A percentile compares a stretch with the other conserved stretches of the same genome.
These are phyloP conservation scores for Calonectria hawksworthii DNA, from an alignment of 2,329 filamentous ascomycete species.

Conservation along the genomic window DNA sequence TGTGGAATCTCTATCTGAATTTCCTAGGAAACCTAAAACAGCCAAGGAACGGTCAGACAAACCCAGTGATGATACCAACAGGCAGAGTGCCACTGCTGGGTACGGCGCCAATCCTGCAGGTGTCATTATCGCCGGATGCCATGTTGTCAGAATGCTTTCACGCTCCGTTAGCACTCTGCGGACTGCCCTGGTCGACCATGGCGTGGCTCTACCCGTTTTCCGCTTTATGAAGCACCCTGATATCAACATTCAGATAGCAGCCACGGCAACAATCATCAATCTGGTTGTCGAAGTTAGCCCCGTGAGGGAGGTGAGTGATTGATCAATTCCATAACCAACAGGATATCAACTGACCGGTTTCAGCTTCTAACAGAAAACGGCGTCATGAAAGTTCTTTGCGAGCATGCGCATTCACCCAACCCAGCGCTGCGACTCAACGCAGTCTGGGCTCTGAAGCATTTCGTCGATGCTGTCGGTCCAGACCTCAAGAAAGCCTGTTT, in stretches of 20 bases:
- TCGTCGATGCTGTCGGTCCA: conserved; percentile 80
- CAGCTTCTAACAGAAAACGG: conserved; percentile 81
- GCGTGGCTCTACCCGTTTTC: conserved; percentile 83
- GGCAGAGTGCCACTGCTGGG: conserved; percentile 53
- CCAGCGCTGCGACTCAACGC: conserved; percentile 86
- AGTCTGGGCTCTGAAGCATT: conserved; percentile 93
- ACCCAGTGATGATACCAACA: conserved; percentile 49
- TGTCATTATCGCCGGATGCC: conserved; percentile 89
- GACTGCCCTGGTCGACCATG: conserved; percentile 89
- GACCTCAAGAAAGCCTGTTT: conserved; percentile 83
- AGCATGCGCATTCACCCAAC: conserved; percentile 86
- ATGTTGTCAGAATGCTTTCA: conserved; percentile 83
- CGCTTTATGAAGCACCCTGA: conserved; percentile 81
- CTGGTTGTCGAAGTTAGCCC: conserved; percentile 90
- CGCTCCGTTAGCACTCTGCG: conserved; percentile 87
- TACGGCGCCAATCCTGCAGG: conserved; percentile 81
- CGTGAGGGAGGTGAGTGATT: conserved; percentile 81
- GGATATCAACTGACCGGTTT: conserved; percentile 36
- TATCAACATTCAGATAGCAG: conserved; percentile 85
- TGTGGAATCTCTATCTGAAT: conserved; percentile 80
- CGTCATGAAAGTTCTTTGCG: conserved; percentile 82
- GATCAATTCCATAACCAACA: too few species aligned
- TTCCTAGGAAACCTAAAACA: conserved; percentile 64
- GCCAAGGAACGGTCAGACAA: conserved; percentile 60
- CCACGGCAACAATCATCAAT: conserved; percentile 88